Evolutionary conservation across 768 basidiomycete species (phyloP).

Genomic region (Mrakia hoshinonis): DNA sequence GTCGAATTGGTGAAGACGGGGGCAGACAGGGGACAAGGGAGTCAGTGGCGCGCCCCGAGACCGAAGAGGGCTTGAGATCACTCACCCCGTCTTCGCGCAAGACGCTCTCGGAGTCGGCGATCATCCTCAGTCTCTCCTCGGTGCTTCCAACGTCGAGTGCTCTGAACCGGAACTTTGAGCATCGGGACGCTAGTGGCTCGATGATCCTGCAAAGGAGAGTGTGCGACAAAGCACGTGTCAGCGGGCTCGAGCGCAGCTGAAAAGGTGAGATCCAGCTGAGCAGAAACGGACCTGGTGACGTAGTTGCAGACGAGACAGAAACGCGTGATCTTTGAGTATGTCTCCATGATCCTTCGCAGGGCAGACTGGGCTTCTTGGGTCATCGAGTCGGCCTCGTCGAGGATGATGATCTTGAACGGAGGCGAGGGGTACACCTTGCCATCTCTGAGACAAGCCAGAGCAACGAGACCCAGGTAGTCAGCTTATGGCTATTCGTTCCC

Average conservation of each 20-base stretch:
- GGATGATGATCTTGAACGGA: slow-evolving; percentile 96
- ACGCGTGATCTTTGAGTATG: slow-evolving; percentile 89
- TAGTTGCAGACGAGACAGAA: slow-evolving; percentile 99
- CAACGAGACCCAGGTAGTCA: background rate
- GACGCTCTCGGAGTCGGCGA: slow-evolving; percentile 68
- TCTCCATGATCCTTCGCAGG: slow-evolving; percentile 97
- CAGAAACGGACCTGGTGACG: slow-evolving; percentile 69
- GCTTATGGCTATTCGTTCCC: too few species aligned
- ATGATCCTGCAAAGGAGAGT: slow-evolving; percentile 65
- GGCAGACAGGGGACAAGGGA: background rate
- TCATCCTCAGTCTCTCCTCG: slow-evolving; percentile 62
- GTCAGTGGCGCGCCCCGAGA: background rate
- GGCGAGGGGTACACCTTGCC: slow-evolving; percentile 82
- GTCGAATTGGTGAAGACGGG: slow-evolving; percentile 44
- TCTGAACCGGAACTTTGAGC: slow-evolving; percentile 97
- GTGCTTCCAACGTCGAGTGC: slow-evolving; percentile 76
- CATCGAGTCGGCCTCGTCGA: slow-evolving; percentile 99
- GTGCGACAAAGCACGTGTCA: background rate
- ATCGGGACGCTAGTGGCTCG: slow-evolving; percentile 94
- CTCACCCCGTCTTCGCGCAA: slow-evolving; percentile 42
- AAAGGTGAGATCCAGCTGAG: background rate
- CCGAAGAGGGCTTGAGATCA: background rate
- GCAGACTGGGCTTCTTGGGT: slow-evolving; percentile 98
- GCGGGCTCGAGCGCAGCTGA: background rate
- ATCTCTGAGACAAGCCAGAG: slow-evolving; percentile 31